Base-by-base conservation (phyloP, 139 green algal genomes). In the Volvox africanus region DNA sequence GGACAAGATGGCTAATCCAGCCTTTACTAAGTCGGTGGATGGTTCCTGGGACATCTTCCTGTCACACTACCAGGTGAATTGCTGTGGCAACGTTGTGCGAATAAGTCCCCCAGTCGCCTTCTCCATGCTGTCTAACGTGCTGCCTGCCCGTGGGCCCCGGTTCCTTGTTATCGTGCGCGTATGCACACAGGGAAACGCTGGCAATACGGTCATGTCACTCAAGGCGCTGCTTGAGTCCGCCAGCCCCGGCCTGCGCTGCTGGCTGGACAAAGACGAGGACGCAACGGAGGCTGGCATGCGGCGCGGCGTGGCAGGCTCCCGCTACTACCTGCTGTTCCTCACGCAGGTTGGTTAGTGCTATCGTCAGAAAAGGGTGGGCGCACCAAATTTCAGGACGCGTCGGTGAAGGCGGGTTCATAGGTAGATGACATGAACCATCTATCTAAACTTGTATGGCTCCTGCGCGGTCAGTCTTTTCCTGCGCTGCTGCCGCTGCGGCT, bases 231-330 rank as follows among this genome's bases (percentile, higher is more conserved):
- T 89, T 50, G 85, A 89, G 85, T 35, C 69, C 44, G 85, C 85
- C 44, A 61, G 33, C 44, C 85, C 85, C 28, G 85, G 85, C 18
- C 85, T 89, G 69, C 69, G 85, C 69, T 89, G 85, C 85, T 89
- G 85, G 85, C 85, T 89, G 36, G 85, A 89, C 71, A 89, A 89
- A 68, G 85, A 89, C 85, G 85, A 89, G 85, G 85, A 89, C 85
- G 85, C 85, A n/a, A 89, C 85, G 44, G 85, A 82, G 37, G 71
- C 44, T 30, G 85, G 85, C 69, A 89, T 89, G 85, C 69, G 71
- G 85, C 69, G 85, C 22, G 85, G 85, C 1, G 85, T 89, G 85
- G 69, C 44, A 28, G 85, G 85, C 69, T 69, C 35, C 36, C 32
- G 22, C 20, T 81, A 89, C 84, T 89, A 89, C 68, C 84, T 89